Evolutionary conservation across 2,329 filamentous ascomycete genomes (phyloP), one percentile per base, ranked within the genome.

Genomic region (Niveomyces coronatus): DNA sequence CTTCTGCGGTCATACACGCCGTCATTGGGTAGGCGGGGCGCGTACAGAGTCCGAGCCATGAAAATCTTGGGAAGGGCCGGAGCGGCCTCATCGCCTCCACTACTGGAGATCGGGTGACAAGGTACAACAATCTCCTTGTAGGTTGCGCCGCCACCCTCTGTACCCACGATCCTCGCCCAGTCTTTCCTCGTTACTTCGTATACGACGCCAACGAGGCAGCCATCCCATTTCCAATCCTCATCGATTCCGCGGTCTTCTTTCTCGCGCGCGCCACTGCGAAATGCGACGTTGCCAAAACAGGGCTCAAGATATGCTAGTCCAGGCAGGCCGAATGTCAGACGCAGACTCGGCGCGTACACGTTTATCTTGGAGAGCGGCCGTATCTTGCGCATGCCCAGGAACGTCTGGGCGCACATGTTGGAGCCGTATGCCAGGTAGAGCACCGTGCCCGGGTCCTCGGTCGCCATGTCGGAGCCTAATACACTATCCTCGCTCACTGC

Each of bases 341-440:
- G 70, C 33, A 96, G 67, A 5, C 74, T 71, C 0, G 91, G 91
- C 3, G 86, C 85, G 5, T 82, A 74, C 7, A 94, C 89, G 52
- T 87, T 87, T 53, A 88, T 63, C 45, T 83, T 74, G 27, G 85
- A 86, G 11, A 96, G 52, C 0, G 91, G 91, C 18, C 74, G 75
- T 60, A 96, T 89, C 43, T 81, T 81, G 37, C 89, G 80, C 43
- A 61, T 66, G 42, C 82, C 84, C 33, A 80, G 70, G 58, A 96
- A 95, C 0, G 84, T 93, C 55, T 85, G 66, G 11, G 79, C 76
- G 44, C 72, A 77, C 44, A 96, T 74, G 57, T 96, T 96, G 37
- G 87, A 94, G 48, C 89, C 91, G 56, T 95, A 96, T 9, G 88
- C 89, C 16, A 89, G 74, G 57, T 89, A 89, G 36, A 88, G 71